phyloP scores from a whole-genome alignment of 108 stramenopile genomes.

The Chaetoceros muelleri region DNA sequence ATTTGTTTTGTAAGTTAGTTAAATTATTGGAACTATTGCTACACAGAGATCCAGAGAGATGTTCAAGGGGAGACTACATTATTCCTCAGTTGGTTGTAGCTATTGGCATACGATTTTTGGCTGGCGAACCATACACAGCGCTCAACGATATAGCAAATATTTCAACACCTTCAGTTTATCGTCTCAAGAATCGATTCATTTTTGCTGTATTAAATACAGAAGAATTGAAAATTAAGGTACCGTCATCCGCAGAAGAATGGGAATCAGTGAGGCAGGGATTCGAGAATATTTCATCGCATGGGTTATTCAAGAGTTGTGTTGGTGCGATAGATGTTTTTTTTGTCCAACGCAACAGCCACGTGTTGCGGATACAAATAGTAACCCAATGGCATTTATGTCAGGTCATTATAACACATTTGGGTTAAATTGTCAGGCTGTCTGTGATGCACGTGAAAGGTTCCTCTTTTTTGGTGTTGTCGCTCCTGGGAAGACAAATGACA shows the following conservation, averaged over 20 bases:
- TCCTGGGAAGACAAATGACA: constrained; percentile 11
- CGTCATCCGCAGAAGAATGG: background rate
- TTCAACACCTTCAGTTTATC: background rate
- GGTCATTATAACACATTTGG: constrained; percentile 16
- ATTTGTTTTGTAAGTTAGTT: background rate
- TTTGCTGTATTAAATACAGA: background rate
- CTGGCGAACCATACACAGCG: background rate
- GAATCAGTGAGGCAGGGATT: background rate
- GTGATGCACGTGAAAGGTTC: constrained; percentile 8
- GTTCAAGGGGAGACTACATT: background rate
- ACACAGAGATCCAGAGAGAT: background rate
- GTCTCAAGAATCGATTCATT: background rate
- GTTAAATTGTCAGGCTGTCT: constrained; percentile 10
- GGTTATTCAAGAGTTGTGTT: background rate
- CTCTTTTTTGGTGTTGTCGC: constrained; percentile 3
- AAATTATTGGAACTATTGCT: background rate
- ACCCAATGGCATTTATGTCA: background rate
- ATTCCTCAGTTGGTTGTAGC: background rate
- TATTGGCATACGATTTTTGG: background rate
- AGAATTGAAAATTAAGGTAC: background rate
- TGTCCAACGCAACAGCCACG: background rate
- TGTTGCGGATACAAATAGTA: background rate
- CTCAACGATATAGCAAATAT: background rate
- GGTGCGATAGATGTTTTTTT: background rate
- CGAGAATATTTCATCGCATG: background rate